phyloP scores from a whole-genome alignment of 106 monocot genomes.

The Ottelia alismoides region DNA sequence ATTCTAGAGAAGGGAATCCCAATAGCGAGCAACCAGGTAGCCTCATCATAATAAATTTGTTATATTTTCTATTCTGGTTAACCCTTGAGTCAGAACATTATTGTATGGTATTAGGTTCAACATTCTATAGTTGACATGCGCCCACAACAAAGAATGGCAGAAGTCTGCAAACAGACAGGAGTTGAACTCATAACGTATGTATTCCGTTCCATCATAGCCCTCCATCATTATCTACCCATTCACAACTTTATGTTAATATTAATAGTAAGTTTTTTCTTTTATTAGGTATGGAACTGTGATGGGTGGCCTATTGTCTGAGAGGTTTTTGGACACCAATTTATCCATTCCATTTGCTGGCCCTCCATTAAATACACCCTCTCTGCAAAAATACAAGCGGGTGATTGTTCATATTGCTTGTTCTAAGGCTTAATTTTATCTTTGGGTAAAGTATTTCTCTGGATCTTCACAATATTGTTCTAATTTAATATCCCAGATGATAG shows the following conservation, averaged over 20 bases:
- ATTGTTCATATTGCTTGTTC: background rate
- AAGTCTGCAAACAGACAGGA: conserved; percentile 75
- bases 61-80: background rate
- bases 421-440: background rate
- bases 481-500: conserved; percentile 96
- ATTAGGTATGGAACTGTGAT: conserved; percentile 93
- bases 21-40: conserved; percentile 99
- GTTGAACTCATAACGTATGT: conserved; percentile 88
- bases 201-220: conserved; percentile 14
- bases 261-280: background rate
- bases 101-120: conserved; percentile 54
- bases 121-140: conserved; percentile 97
- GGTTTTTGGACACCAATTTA: conserved; percentile 79
- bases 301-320: conserved; percentile 94
- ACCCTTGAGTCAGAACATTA: background rate
- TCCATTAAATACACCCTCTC: conserved; percentile 85
- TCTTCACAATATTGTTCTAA: too few relatives aligned
- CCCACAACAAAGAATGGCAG: conserved; percentile 83
- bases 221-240: background rate
- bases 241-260: background rate
- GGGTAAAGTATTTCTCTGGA: background rate
- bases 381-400: conserved; percentile 96
- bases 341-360: conserved; percentile 87
- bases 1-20: too few relatives aligned
- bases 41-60: background rate